Evolutionary conservation across 495 filamentous ascomycete species (phyloP), one percentile per base, ranked within the genome.

Genomic region (Daldinia decipiens): DNA sequence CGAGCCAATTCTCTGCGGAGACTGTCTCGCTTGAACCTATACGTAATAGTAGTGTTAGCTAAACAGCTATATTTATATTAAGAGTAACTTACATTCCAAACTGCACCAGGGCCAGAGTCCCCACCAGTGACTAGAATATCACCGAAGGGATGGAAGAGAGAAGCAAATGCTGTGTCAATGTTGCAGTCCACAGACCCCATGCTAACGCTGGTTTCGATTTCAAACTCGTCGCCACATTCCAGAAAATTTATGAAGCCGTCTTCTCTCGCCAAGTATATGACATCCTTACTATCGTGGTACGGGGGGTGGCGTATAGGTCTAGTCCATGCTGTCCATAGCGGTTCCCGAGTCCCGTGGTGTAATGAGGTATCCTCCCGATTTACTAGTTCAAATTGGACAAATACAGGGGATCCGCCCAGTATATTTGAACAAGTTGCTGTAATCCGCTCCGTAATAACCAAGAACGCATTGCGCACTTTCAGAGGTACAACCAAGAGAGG

Each of bases 111-210:
- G n/a, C 93, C 91, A 52, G 89, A 89, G 59, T 91, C 89, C n/a
- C 95, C 93, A 15, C 90, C 92, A 5, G 91, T 87, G 19, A 97
- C 80, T 45, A 98, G 84, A 40, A 96, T 81, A 75, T 98, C 95
- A 24, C 88, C 88, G 58, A 85, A 86, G 7, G 82, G 65, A 56
- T 77, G 74, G 47, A 73, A 78, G 3, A 81, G 67, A 50, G 82
- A 84, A n/a, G 91, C 87, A 77, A 94, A 92, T 3, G 89, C 88
- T 1, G 79, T 86, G 31, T 87, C 87, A 55, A 92, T 87, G 59
- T 87, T 89, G 74, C 86, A 86, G 15, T 86, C 80, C 27, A 93
- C 82, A 7, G 82, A 80, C 19, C 89, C 88, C 52, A 91, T 85
- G 55, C 85, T 82, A 38, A 82, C 83, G 21, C 79, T 80, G 5